phyloP scores from a whole-genome alignment of 139 green algal species.

The Eudorina sp. region DNA sequence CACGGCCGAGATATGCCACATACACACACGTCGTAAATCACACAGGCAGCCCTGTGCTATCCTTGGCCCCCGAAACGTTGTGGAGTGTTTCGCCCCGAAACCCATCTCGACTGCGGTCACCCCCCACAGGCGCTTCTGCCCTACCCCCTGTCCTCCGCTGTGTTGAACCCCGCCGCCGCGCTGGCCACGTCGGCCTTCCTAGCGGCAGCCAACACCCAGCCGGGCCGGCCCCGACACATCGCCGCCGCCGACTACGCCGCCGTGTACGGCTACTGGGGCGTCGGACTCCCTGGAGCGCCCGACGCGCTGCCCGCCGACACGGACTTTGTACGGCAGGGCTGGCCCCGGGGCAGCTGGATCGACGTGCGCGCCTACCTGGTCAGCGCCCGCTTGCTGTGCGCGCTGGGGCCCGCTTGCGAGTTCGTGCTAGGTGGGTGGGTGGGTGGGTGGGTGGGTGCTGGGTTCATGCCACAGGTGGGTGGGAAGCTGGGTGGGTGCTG shows the following conservation, averaged over 20 bases:
- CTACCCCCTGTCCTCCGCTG: background rate
- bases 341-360: background rate
- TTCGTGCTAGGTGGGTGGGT: background rate
- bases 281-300: background rate
- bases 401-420: background rate
- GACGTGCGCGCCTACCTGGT: background rate
- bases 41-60: background rate
- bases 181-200: background rate
- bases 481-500: background rate
- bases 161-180: background rate
- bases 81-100: too few relatives aligned
- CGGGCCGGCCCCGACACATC: background rate
- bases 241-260: background rate
- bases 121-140: background rate
- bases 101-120: too few relatives aligned
- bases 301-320: conserved; percentile 1
- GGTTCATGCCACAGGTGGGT: too few relatives aligned
- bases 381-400: background rate
- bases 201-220: background rate
- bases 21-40: too few relatives aligned
- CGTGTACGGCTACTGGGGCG: conserved; percentile 3
- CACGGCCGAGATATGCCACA: too few relatives aligned
- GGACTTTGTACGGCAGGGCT: conserved; percentile 39
- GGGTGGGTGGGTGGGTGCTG: background rate
- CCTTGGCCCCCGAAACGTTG: conserved; percentile 5